Evolutionary conservation across 805 yeast genomes (phyloP).

Genomic region (Candida nanaspora): DNA sequence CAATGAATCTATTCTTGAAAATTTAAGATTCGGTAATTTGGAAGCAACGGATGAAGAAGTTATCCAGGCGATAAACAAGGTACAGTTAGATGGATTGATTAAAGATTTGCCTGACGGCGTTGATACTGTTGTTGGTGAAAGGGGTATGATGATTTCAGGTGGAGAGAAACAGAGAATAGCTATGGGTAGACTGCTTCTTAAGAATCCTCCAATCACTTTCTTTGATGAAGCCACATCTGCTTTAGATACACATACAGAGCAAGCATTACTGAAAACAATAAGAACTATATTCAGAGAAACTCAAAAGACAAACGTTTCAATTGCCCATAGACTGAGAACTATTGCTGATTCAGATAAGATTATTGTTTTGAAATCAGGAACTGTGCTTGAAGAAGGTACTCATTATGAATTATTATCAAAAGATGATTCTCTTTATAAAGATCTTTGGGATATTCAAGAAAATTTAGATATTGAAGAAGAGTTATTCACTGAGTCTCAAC

Average conservation of each 20-base stretch:
- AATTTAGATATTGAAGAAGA: constrained; percentile 46
- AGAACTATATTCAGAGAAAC: constrained; percentile 52
- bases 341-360: constrained; percentile 93
- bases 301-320: constrained; percentile 70
- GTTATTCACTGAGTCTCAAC: constrained; percentile 28
- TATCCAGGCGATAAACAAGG: constrained; percentile 51
- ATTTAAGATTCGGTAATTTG: constrained; percentile 78
- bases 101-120: constrained; percentile 75
- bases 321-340: constrained; percentile 91
- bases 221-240: constrained; percentile 98
- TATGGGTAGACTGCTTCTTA: constrained; percentile 81
- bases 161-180: constrained; percentile 97
- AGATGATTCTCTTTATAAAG: constrained; percentile 59
- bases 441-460: constrained; percentile 92
- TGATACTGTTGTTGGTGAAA: constrained; percentile 86
- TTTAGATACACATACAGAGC: constrained; percentile 93
- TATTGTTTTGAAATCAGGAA: constrained; percentile 74
- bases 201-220: constrained; percentile 82
- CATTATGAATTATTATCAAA: constrained; percentile 55
- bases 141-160: constrained; percentile 99
- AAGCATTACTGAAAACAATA: constrained; percentile 69
- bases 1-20: constrained; percentile 84
- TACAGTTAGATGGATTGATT: constrained; percentile 60
- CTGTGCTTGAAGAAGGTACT: constrained; percentile 81
- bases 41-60: constrained; percentile 71